Percentiles rank a stretch among this genome's conserved stretches.
Evolutionary conservation across 139 green algal species (phyloP).

Genomic region (Microglena sp.): DNA sequence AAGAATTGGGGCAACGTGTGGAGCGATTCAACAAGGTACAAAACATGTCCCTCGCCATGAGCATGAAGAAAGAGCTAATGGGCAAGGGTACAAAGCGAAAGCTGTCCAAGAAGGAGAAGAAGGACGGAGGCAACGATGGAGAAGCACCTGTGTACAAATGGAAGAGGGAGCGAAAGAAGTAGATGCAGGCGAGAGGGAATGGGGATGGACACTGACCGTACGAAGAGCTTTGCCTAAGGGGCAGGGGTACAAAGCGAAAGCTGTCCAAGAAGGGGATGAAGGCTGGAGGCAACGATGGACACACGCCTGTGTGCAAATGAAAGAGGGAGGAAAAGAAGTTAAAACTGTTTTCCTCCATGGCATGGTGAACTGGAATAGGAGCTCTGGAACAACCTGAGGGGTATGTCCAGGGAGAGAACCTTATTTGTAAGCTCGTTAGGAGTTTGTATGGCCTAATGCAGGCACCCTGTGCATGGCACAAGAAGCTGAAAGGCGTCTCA

Average conservation of each 20-base stretch:
- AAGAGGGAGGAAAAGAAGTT: conserved; percentile 54
- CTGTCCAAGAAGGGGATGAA: conserved; percentile 34
- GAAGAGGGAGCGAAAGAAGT: conserved; percentile 56
- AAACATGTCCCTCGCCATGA: conserved; percentile 42
- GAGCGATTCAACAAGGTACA: conserved; percentile 52
- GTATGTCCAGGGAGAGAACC: too few relatives aligned
- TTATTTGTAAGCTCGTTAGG: too few relatives aligned
- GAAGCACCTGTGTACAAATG: conserved; percentile 41
- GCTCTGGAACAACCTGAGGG: too few relatives aligned
- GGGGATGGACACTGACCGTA: too few relatives aligned
- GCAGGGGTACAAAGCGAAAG: conserved; percentile 72
- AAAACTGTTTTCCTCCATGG: too few relatives aligned
- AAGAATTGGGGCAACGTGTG: conserved; percentile 64
- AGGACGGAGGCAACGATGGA: conserved; percentile 9
- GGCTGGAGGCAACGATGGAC: conserved; percentile 7
- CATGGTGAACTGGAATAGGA: too few relatives aligned
- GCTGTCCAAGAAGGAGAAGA: conserved; percentile 37
- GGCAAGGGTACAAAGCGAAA: conserved; percentile 74
- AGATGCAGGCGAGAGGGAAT: neutral
- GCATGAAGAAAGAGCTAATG: conserved; percentile 60
- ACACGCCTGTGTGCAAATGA: conserved; percentile 43
- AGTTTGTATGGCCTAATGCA: too few relatives aligned
- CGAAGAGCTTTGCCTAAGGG: too few relatives aligned
- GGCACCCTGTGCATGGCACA: too few relatives aligned
- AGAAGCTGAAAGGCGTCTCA: too few relatives aligned